These are phyloP conservation scores for Tylopilus plumbeoviolaceoides DNA, from an alignment of 768 basidiomycete species.

Conservation along the genomic window DNA sequence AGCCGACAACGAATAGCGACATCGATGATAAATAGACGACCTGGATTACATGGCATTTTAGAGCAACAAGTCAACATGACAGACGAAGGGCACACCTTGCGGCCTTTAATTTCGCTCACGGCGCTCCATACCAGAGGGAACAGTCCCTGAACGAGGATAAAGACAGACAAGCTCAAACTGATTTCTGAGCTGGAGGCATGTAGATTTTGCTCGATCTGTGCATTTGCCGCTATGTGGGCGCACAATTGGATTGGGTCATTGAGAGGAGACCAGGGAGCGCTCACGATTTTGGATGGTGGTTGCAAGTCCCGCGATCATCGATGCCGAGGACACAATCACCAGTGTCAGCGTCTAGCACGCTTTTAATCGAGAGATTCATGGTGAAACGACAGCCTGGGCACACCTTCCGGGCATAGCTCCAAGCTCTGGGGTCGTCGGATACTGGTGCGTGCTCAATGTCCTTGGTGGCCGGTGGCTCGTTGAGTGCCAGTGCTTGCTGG, in stretches of 20 bases:
- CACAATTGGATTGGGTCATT: not conserved
- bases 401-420: constrained; percentile 56
- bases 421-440: constrained; percentile 56
- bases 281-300: constrained; percentile 28
- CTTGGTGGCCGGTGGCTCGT: not conserved
- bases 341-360: constrained; percentile 20
- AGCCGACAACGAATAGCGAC: constrained; percentile 51
- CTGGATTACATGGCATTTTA: constrained; percentile 25
- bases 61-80: not conserved
- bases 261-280: not conserved
- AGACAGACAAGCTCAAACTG: constrained; percentile 64
- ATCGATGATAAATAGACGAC: constrained; percentile 54
- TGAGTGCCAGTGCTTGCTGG: not conserved
- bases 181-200: constrained; percentile 59
- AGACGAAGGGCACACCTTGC: constrained; percentile 44
- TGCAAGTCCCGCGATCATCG: constrained; percentile 26
- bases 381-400: not conserved
- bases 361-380: not conserved
- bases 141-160: constrained; percentile 66
- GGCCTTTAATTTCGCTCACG: constrained; percentile 71
- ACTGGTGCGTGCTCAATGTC: constrained; percentile 42
- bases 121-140: constrained; percentile 68
- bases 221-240: constrained; percentile 53
- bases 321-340: constrained; percentile 26
- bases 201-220: constrained; percentile 57